These are phyloP conservation scores for Viridothelium virens DNA, from an alignment of 495 filamentous ascomycete species.

Conservation along the genomic window DNA sequence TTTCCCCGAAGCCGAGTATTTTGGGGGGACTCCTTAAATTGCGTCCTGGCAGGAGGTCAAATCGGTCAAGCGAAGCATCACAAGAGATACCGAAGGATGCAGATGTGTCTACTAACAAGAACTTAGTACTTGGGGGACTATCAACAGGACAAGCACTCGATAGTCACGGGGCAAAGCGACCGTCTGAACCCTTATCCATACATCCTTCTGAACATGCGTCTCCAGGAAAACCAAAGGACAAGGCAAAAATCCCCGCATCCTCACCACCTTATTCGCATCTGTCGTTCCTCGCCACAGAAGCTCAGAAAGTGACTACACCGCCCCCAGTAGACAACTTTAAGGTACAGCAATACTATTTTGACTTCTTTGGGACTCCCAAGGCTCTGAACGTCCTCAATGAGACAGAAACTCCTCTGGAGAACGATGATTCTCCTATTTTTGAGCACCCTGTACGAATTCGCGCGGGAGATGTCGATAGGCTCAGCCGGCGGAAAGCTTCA, in stretches of 20 bases:
- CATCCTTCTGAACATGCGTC: not conserved
- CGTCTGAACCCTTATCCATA: not conserved
- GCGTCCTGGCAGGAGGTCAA: not conserved
- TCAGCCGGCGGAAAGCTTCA: constrained; percentile 1
- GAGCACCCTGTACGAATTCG: not conserved
- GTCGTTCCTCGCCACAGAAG: constrained; percentile 5
- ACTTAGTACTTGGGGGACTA: not conserved
- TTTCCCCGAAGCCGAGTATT: not conserved
- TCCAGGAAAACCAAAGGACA: not conserved
- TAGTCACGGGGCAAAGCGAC: not conserved
- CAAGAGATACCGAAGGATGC: not conserved
- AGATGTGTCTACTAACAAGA: not conserved
- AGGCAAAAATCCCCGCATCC: not conserved
- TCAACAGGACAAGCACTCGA: not conserved
- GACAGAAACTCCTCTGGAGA: not conserved
- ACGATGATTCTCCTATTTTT: not conserved
- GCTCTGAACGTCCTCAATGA: not conserved
- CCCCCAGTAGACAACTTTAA: not conserved
- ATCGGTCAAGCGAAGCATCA: not conserved
- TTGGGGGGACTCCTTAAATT: not conserved
- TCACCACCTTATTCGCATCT: not conserved
- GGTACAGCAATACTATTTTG: not conserved
- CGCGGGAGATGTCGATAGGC: not conserved
- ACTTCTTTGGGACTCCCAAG: not conserved
- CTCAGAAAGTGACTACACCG: not conserved